Evolutionary conservation across 345 rosid genomes (phyloP).

Genomic region (Euphorbia peplus): DNA sequence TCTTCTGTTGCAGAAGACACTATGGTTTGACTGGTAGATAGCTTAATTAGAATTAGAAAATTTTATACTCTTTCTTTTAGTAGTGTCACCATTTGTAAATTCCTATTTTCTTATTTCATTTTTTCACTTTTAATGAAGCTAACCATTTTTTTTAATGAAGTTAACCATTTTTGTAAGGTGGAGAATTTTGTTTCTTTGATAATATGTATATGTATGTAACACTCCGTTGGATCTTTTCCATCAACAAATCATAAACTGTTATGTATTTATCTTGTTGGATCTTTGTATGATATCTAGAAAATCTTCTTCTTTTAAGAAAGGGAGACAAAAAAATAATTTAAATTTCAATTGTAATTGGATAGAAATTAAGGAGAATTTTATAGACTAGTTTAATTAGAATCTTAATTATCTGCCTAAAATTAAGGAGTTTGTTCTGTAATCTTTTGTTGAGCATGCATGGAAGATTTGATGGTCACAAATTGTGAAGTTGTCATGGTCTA

Average conservation of each 20-base stretch:
- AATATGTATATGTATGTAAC: too few relatives aligned
- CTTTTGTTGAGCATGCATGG: not conserved
- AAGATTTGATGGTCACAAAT: not conserved
- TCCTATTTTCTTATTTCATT: not conserved
- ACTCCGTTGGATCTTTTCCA: too few relatives aligned
- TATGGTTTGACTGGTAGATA: slow-evolving; percentile 2
- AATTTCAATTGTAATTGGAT: not conserved
- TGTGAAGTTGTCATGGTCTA: too few relatives aligned
- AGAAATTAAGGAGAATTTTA: not conserved
- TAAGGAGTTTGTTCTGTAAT: not conserved
- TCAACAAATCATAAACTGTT: too few relatives aligned
- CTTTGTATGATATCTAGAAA: too few relatives aligned
- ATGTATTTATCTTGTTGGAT: too few relatives aligned
- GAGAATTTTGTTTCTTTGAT: not conserved
- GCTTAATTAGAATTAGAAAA: not conserved
- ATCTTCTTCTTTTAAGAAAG: too few relatives aligned
- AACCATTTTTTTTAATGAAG: too few relatives aligned
- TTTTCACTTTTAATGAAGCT: not conserved
- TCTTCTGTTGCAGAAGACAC: not conserved
- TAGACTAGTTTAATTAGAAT: not conserved
- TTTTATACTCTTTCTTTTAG: not conserved
- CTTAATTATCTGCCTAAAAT: not conserved
- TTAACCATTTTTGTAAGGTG: not conserved
- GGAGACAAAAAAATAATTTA: too few relatives aligned
- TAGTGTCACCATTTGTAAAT: not conserved